Conservation (phyloP, 305 asterid genomes). For the Rubia peregrina region DNA sequence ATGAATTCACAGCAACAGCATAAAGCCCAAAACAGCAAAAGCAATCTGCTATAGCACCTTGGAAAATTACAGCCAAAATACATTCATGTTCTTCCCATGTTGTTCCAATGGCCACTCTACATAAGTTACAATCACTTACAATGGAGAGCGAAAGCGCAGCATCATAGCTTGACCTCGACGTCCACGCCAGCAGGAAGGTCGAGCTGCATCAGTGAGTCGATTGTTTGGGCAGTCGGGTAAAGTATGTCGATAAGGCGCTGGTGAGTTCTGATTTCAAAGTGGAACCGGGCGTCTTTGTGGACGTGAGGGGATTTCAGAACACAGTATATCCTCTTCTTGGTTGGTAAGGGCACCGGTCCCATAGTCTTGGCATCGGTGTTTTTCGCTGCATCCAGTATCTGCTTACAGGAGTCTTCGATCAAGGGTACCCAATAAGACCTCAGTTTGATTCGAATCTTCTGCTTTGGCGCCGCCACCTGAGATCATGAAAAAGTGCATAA, state of each 20-base stretch:
- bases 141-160: background rate
- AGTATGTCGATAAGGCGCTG: constrained; percentile 95
- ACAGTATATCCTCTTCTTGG: constrained; percentile 75
- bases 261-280: constrained; percentile 79
- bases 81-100: constrained; percentile 10
- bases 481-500: background rate
- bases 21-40: background rate
- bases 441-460: constrained; percentile 79
- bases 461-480: constrained; percentile 72
- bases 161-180: constrained; percentile 94
- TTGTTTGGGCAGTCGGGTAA: constrained; percentile 94
- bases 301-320: constrained; percentile 99
- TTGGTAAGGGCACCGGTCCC: constrained; percentile 96
- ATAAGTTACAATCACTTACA: constrained; percentile 7
- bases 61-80: constrained; percentile 9
- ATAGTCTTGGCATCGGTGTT: constrained; percentile 79
- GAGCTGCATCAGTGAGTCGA: constrained; percentile 94
- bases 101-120: constrained; percentile 8
- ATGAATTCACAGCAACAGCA: background rate
- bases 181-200: constrained; percentile 92
- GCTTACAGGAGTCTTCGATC: constrained; percentile 82
- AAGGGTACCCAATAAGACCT: constrained; percentile 90
- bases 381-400: constrained; percentile 82
- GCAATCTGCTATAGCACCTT: background rate
- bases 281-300: constrained; percentile 97